Evolutionary conservation across 768 basidiomycete species (phyloP), one percentile per base, ranked within the genome.

Genomic region (Brasilioporus rufonigricans): DNA sequence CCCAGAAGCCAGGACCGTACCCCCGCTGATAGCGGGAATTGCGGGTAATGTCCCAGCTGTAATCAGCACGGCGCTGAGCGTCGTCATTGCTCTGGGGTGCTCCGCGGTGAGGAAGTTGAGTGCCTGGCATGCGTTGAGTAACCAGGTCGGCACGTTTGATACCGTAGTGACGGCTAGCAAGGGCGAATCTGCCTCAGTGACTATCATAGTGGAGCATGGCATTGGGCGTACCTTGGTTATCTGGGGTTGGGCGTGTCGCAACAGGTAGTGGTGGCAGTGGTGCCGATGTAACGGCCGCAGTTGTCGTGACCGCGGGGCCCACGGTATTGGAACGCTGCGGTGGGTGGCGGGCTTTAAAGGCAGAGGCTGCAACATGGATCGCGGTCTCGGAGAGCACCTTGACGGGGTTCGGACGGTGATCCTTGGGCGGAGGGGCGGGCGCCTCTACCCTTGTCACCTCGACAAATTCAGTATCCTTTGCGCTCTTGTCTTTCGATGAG

Each of bases 31-130:
- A 2, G 79, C 86, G 21, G 89, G 89, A 31, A 91, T 80, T 0
- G 87, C 73, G 1, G 89, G 89, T 40, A 91, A 75, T 31, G 85
- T 84, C 33, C 89, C 89, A 31, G 85, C 86, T 3, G 88, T 89
- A 65, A 91, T 87, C 55, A 91, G 80, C 49, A 91, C 82, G 8
- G 89, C 89, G 58, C 86, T 86, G 49, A 90, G 68, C 32, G 87
- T 80, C 57, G 80, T 84, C 86, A 89, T 84, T 6, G 76, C 81
- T 65, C 85, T 85, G 11, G 89, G 89, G 61, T 91, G 88, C 61
- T 91, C 89, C 56, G 76, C 79, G 11, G 82, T 82, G 50, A 91
- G 80, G 71, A 79, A 87, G 50, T 89, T 87, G 56, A 91, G 77
- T 11, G 89, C 89, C 45, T 77, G 82, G 61, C 85, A 85, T 1